Evolutionary conservation across 306 rosid genomes (phyloP).

Genomic region (Herpetospermum pedunculosum): DNA sequence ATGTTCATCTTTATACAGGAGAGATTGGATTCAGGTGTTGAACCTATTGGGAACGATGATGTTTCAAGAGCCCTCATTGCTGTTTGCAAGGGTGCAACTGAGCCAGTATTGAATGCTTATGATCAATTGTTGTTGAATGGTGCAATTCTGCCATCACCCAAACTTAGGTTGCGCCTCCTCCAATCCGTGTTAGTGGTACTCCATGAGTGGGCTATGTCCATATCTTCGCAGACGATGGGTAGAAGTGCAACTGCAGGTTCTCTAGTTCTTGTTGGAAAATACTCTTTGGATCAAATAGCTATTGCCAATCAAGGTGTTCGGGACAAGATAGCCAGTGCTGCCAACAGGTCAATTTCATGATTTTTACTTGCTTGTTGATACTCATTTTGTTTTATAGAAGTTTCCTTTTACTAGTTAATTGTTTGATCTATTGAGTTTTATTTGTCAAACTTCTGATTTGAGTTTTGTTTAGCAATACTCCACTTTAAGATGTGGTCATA

Average conservation of each 20-base stretch:
- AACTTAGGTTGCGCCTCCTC: conserved; percentile 75
- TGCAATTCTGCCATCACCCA: conserved; percentile 77
- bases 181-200: conserved; percentile 82
- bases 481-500: neutral
- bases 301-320: conserved; percentile 71
- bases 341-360: conserved; percentile 60
- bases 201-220: conserved; percentile 86
- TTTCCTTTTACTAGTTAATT: neutral
- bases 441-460: neutral
- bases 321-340: conserved; percentile 81
- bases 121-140: conserved; percentile 80
- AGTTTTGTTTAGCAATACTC: neutral
- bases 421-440: neutral
- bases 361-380: conserved; percentile 6
- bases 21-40: conserved; percentile 64
- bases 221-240: conserved; percentile 67
- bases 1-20: conserved; percentile 32
- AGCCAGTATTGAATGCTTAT: conserved; percentile 80
- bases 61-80: conserved; percentile 83
- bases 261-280: conserved; percentile 60
- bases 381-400: neutral
- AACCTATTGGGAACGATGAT: conserved; percentile 86
- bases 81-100: conserved; percentile 92
- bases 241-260: conserved; percentile 52
- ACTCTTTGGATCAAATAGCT: conserved; percentile 50